Evolutionary conservation across 306 rosid species (phyloP), one percentile per base, ranked within the genome.

Genomic region (Acacia confusa): DNA sequence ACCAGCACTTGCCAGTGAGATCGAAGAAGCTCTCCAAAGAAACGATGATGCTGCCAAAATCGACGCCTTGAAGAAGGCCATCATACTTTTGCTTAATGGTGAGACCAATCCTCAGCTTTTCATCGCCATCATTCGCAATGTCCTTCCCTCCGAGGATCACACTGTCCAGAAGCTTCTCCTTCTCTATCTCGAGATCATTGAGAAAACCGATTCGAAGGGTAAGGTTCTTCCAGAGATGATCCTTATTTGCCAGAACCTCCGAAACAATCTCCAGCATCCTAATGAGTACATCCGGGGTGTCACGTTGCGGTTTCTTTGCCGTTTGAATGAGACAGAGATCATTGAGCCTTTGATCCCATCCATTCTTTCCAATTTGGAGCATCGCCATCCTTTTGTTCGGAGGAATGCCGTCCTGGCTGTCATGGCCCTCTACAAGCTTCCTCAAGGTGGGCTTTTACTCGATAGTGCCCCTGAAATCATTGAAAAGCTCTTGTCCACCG

Each of bases 271-370:
- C 9, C 96, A 92, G 78, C 90, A 87, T 57, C 96, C 97, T 0
- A 95, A 95, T 58, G 99, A 95, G 92, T 95, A 86, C 84, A 90
- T 95, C 41, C 97, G 97, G n/a, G 99, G 98, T 24, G 98, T 92
- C 77, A 91, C 93, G 0, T 79, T 91, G 4, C 84, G 95, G 3
- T 91, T 91, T 69, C 91, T 91, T 70, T 91, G 93, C 85, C 91
- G 93, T 9, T 60, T 91, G 19, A 88, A 86, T n/a, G 91, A 89
- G 87, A 14, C 88, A 17, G 95, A 91, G 89, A 91, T 91, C 77
- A 73, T 91, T 34, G 95, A 91, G 84, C 95, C 95, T 0, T 72
- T 91, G 52, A 83, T 91, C 66, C 95, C 95, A 4, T 91, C 95
- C 2, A 85, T 91, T 53, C 85, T 91, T 25, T 40, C 88, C 30